Conservation (phyloP, 192 early-diverging fungal species). For the Coemansia sp. region DNA sequence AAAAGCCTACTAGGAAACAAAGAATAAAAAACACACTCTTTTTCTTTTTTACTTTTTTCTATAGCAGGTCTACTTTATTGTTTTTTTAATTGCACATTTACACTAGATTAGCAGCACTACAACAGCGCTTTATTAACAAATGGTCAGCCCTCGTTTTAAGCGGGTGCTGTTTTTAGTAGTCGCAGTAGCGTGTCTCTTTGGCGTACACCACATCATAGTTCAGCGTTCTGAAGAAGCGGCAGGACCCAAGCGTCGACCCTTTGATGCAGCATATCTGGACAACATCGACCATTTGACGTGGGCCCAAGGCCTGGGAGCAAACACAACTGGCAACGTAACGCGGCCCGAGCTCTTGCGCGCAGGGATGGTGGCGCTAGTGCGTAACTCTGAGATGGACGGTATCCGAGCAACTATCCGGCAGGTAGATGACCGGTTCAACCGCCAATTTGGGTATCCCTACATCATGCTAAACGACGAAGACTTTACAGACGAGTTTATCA, state of each 20-base stretch:
- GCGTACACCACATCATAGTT: slow-evolving; percentile 9
- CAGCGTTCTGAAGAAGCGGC: not conserved
- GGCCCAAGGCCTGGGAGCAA: no score
- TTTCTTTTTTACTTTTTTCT: no score
- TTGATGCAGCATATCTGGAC: no score
- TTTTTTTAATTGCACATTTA: slow-evolving; percentile 4
- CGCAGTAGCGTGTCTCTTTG: slow-evolving; percentile 6
- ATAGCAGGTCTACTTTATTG: no score
- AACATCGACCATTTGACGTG: no score
- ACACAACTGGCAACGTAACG: no score
- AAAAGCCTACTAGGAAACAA: no score
- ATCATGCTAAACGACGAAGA: slow-evolving; percentile 67
- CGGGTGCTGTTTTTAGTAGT: slow-evolving; percentile 9
- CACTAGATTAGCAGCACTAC: no score
- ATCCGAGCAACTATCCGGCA: slow-evolving; percentile 60
- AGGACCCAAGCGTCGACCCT: no score
- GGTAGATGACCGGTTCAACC: slow-evolving; percentile 71
- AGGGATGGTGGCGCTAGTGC: slow-evolving; percentile 66
- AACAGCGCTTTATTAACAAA: no score
- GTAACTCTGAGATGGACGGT: slow-evolving; percentile 64
- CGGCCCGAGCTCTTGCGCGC: slow-evolving; percentile 13
- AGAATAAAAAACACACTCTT: no score
- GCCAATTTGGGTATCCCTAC: slow-evolving; percentile 62
- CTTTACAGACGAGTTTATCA: slow-evolving; percentile 60
- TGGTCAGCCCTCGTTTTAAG: slow-evolving; percentile 12